Base-by-base conservation (phyloP, 306 rosid species). In the Castanopsis chinensis region DNA sequence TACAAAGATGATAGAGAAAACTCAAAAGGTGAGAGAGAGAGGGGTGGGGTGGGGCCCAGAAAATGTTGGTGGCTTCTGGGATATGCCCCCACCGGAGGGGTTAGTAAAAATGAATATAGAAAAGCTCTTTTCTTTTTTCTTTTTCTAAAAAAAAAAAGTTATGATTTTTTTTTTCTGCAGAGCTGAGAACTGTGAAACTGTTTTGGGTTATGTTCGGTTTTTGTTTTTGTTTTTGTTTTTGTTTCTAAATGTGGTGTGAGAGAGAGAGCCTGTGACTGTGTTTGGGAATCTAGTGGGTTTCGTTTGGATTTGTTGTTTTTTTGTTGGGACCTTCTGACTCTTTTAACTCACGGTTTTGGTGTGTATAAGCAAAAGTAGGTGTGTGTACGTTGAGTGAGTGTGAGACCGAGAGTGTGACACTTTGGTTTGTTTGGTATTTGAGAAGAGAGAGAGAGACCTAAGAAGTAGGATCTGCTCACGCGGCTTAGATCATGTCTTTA, bases 11-110 rank as follows among this genome's bases (percentile, higher is more conserved):
- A 75, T 55, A 3, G 71, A 73, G 61, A 78, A 45, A 2, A 6
- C 23, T 1, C 49, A 27, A 37, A 23, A 30, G 0, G 35, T 20
- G 51, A 17, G 21, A 52, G 35, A 79, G 9, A 12, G 55, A 54
- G 2, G 80, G 78, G 85, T n/a, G 69, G 76, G 75, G 87, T 80
- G 86, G 96, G 93, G 67, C 79, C 96, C 82, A 80, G 67, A 4
- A 52, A 53, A 80, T 68, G 87, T 83, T 86, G 92, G 82, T 83
- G 72, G 86, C 82, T 68, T 49, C 75, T 58, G 80, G 79, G 86
- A 76, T 86, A 71, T 84, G 76, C 55, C 79, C 77, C 77, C 81
- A 80, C 88, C 84, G 76, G 78, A 65, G 83, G 78, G 71, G 71
- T 84, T 75, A 78, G 83, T 77, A 72, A 83, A 57, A 77, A 63